phyloP scores from a whole-genome alignment of 768 basidiomycete species.

The Tulasnella sp. region DNA sequence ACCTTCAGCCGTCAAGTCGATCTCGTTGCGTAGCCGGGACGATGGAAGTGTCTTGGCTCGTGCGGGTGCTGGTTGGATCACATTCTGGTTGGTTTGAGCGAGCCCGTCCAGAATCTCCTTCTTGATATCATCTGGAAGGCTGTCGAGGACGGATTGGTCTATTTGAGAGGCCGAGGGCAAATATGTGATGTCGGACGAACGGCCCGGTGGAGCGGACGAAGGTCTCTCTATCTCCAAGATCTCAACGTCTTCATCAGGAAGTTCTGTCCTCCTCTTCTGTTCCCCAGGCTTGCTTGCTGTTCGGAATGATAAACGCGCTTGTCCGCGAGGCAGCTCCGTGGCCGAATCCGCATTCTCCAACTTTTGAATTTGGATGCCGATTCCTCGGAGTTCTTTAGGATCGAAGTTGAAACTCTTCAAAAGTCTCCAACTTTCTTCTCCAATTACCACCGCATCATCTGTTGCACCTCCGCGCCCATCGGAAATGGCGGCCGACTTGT shows the following conservation, averaged over 20 bases:
- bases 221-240: slow-evolving; percentile 37
- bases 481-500: slow-evolving; percentile 61
- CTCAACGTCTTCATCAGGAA: slow-evolving; percentile 38
- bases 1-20: slow-evolving; percentile 6
- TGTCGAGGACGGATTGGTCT: slow-evolving; percentile 64
- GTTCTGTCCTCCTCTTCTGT: background rate
- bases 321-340: slow-evolving; percentile 44
- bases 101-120: slow-evolving; percentile 57
- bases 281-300: slow-evolving; percentile 25
- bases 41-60: slow-evolving; percentile 56
- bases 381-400: slow-evolving; percentile 81
- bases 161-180: slow-evolving; percentile 74
- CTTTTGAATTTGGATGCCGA: slow-evolving; percentile 88
- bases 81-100: background rate
- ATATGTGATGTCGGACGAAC: slow-evolving; percentile 16
- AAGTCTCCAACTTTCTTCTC: slow-evolving; percentile 70
- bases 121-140: slow-evolving; percentile 65
- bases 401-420: slow-evolving; percentile 72
- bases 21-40: slow-evolving; percentile 35
- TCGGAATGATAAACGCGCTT: slow-evolving; percentile 61
- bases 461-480: slow-evolving; percentile 63
- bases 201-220: background rate
- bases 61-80: slow-evolving; percentile 44
- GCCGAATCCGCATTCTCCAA: slow-evolving; percentile 53
- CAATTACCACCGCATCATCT: slow-evolving; percentile 66